phyloP scores from a whole-genome alignment of 768 basidiomycete species.

The Sarcodon aspratus region DNA sequence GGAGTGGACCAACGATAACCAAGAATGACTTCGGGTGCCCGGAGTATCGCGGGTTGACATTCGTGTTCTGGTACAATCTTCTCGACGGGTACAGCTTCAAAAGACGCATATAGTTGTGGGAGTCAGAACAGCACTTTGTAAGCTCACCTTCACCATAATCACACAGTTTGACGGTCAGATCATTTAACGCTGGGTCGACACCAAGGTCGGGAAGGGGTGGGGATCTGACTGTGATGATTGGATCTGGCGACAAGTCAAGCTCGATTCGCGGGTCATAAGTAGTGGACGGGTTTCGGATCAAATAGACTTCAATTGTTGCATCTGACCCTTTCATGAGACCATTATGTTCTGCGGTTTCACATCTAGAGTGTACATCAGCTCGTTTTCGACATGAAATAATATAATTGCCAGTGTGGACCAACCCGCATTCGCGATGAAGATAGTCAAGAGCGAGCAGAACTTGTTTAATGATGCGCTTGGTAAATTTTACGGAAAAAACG shows the following conservation, averaged over 20 bases:
- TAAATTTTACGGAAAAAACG: slow-evolving; percentile 3
- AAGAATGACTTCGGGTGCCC: too few relatives aligned
- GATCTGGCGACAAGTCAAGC: slow-evolving; percentile 3
- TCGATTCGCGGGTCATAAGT: background rate
- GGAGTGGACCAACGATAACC: too few relatives aligned
- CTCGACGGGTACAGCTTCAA: too few relatives aligned
- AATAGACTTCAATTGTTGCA: slow-evolving; percentile 1
- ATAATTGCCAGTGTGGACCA: slow-evolving; percentile 12
- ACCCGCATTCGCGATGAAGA: slow-evolving; percentile 13
- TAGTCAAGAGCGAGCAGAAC: slow-evolving; percentile 16
- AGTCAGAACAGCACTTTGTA: background rate
- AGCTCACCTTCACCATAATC: slow-evolving; percentile 7
- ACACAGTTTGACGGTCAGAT: slow-evolving; percentile 5
- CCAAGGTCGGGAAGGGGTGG: slow-evolving; percentile 10
- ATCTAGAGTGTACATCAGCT: too few relatives aligned
- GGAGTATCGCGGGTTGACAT: too few relatives aligned
- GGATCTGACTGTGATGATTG: slow-evolving; percentile 7
- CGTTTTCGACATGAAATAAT: background rate
- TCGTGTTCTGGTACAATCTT: too few relatives aligned
- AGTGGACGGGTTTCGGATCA: slow-evolving; percentile 1
- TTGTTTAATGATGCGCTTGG: slow-evolving; percentile 15
- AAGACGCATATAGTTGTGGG: background rate
- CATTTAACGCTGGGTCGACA: slow-evolving; percentile 2
- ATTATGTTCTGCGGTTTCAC: too few relatives aligned
- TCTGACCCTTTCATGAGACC: too few relatives aligned